Evolutionary conservation across 495 filamentous ascomycete genomes (phyloP).

Genomic region (Penicillium diatomitis): DNA sequence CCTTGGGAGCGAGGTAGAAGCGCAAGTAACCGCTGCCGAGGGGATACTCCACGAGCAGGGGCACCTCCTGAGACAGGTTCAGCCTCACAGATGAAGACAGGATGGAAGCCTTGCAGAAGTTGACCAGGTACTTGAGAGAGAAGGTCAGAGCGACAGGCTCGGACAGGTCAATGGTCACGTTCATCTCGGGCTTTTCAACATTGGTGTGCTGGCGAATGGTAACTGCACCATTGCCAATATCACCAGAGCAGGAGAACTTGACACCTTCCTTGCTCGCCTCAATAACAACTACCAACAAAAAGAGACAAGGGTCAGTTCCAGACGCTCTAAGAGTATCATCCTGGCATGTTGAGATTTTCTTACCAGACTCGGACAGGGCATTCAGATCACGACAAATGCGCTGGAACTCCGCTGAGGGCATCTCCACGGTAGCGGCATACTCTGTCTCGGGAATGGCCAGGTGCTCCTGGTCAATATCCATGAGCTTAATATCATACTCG

Average conservation of each 20-base stretch:
- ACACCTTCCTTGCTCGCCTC: slow-evolving; percentile 96
- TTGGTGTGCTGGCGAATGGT: slow-evolving; percentile 83
- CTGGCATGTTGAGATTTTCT: slow-evolving; percentile 6
- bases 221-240: slow-evolving; percentile 92
- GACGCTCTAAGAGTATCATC: background rate
- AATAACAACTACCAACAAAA: slow-evolving; percentile 60
- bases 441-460: slow-evolving; percentile 97
- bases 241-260: slow-evolving; percentile 88
- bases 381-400: slow-evolving; percentile 89
- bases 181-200: slow-evolving; percentile 80
- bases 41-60: slow-evolving; percentile 86
- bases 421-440: slow-evolving; percentile 81
- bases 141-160: slow-evolving; percentile 95
- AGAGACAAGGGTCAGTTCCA: background rate
- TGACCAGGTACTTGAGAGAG: slow-evolving; percentile 98
- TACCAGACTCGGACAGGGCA: slow-evolving; percentile 89
- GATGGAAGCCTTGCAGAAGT: slow-evolving; percentile 96
- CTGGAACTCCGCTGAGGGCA: slow-evolving; percentile 89
- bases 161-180: slow-evolving; percentile 79
- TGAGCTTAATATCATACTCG: slow-evolving; percentile 99
- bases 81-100: slow-evolving; percentile 83
- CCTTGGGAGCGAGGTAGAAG: slow-evolving; percentile 98
- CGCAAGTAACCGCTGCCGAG: slow-evolving; percentile 82
- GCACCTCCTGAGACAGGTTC: slow-evolving; percentile 91
- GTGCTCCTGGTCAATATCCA: slow-evolving; percentile 99